phyloP scores from a whole-genome alignment of 257 asterid genomes.

The Capsicum pubescens region DNA sequence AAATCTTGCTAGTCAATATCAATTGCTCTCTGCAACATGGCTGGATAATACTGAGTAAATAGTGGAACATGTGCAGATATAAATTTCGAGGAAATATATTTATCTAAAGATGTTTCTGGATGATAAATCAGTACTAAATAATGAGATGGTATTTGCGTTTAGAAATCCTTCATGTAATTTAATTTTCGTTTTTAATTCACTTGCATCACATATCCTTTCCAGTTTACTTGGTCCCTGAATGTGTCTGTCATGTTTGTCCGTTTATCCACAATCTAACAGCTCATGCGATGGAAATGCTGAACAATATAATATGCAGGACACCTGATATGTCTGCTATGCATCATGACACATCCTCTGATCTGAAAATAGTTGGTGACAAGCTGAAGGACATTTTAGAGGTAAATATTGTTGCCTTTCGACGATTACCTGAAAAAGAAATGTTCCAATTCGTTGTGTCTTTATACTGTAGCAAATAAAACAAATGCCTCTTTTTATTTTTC shows the following conservation, averaged over 20 bases:
- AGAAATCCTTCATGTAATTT: background rate
- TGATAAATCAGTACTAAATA: background rate
- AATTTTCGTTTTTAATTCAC: background rate
- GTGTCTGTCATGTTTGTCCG: background rate
- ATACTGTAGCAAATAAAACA: background rate
- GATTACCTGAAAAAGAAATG: background rate
- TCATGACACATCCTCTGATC: constrained; percentile 77
- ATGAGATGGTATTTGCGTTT: background rate
- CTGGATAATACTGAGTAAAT: background rate
- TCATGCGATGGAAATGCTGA: background rate
- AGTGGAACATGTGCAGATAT: background rate
- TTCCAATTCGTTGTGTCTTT: background rate
- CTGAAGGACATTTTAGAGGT: constrained; percentile 73
- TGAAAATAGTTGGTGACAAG: constrained; percentile 65
- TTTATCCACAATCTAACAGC: background rate
- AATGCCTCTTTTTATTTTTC: background rate
- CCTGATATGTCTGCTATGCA: constrained; percentile 96
- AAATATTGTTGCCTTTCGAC: constrained; percentile 25
- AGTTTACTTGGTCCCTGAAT: background rate
- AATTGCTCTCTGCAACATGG: background rate
- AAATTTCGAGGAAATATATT: background rate
- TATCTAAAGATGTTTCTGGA: background rate
- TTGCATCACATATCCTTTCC: background rate
- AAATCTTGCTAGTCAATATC: background rate
- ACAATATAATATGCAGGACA: constrained; percentile 59